Conservation (phyloP, 176 grass and related monocot genomes). For the Oryza glumipatula region DNA sequence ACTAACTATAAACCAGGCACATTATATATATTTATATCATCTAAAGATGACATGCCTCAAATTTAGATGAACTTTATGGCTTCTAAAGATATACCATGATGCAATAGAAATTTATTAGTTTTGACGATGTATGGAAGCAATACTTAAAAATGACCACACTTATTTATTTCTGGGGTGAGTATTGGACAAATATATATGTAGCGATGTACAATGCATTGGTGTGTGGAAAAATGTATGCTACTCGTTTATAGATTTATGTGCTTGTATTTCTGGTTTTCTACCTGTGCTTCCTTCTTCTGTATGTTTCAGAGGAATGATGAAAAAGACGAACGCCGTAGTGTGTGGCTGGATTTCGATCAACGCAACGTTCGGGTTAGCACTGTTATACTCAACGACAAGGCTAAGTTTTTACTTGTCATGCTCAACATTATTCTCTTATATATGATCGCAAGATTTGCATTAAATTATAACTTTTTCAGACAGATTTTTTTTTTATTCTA, state of each 20-base stretch:
- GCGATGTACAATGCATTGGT: too few relatives aligned
- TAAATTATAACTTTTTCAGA: too few relatives aligned
- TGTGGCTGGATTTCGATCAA: conserved; percentile 15
- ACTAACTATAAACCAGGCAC: too few relatives aligned
- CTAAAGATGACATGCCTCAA: neutral
- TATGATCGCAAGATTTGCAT: neutral
- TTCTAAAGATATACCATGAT: neutral
- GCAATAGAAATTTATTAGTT: neutral
- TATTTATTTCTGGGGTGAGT: neutral
- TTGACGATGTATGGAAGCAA: neutral
- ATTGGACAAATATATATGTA: neutral
- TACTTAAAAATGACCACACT: neutral
- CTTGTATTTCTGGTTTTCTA: too few relatives aligned
- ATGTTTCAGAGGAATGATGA: neutral
- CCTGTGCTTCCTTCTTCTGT: neutral
- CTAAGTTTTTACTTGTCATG: neutral
- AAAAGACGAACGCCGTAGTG: neutral
- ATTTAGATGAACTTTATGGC: neutral
- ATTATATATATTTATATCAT: neutral
- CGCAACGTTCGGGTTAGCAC: conserved; percentile 8
- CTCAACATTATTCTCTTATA: neutral
- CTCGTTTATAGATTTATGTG: too few relatives aligned
- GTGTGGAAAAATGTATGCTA: too few relatives aligned
- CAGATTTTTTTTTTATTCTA: too few relatives aligned
- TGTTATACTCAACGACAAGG: neutral